Evolutionary conservation across 2,329 filamentous ascomycete genomes (phyloP), one percentile per base, ranked within the genome.

Genomic region (Calonectria ilicicola): DNA sequence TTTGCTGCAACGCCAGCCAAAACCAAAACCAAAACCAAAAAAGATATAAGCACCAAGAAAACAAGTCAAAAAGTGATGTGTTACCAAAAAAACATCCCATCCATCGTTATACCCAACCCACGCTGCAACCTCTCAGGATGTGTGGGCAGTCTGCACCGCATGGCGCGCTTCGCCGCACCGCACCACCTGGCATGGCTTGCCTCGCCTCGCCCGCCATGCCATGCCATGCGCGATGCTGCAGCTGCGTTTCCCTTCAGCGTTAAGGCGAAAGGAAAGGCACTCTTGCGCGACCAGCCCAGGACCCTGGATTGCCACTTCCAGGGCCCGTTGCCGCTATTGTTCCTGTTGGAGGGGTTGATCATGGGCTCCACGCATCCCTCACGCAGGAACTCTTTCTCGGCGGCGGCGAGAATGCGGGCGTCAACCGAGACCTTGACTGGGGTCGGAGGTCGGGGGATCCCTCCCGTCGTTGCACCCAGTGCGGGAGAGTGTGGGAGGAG

Each of bases 351-450:
- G 56, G 63, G 53, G 53, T 38, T 60, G 53, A 72, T 72, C 75
- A 69, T 65, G 74, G 70, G 68, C 69, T 76, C 72, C 72, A 77
- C 72, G 74, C 76, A 76, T 64, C 75, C 74, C 58, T 76, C 47
- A 75, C 76, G 72, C 74, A 77, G 75, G 75, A 77, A 75, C 76
- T 78, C 66, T 69, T 75, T 73, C 62, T 70, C 67, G 67, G 62
- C 58, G 69, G 65, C 69, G 58, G 69, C 65, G 65, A 69, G 66
- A 58, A 49, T 58, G 65, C 58, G 65, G 69, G 69, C 65, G 58
- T 65, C 69, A 65, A 72, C 56, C 65, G 56, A 68, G 65, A 65
- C 65, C 65, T 51, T 56, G 63, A 65, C 65, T 32, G 65, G 69
- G 69, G 47, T 71, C 60, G 29, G 67, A 69, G 56, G 35, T 53